Percentiles rank a stretch among this genome's conserved stretches.
These are phyloP conservation scores for Beauveria asiatica DNA, from an alignment of 2,329 filamentous ascomycete species.

Conservation along the genomic window DNA sequence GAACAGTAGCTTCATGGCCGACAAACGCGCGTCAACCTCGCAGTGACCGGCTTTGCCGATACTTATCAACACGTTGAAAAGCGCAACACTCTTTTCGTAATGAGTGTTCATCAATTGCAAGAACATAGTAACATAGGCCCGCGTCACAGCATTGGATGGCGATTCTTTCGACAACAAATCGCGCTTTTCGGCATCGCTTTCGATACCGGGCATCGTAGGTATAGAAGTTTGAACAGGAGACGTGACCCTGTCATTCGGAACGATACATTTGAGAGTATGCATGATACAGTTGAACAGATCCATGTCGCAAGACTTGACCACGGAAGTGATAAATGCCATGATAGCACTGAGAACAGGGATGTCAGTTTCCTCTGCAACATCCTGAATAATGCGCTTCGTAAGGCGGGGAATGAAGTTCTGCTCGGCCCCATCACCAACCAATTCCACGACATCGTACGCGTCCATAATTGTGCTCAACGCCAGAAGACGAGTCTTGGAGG, in stretches of 20 bases:
- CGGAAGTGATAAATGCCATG: constrained; percentile 54
- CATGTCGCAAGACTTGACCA: constrained; percentile 52
- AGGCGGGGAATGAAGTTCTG: constrained; percentile 49
- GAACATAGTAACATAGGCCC: constrained; percentile 68
- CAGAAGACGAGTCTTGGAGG: constrained; percentile 52
- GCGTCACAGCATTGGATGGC: constrained; percentile 61
- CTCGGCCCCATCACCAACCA: constrained; percentile 50
- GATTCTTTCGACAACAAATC: constrained; percentile 31
- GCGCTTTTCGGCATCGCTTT: constrained; percentile 14
- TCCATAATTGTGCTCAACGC: constrained; percentile 54
- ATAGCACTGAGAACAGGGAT: constrained; percentile 55
- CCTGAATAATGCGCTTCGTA: constrained; percentile 51
- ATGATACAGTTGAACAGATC: constrained; percentile 52
- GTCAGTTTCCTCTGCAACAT: constrained; percentile 55
- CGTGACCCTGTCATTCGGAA: constrained; percentile 39
- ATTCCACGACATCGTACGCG: constrained; percentile 49
- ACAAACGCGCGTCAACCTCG: constrained; percentile 62
- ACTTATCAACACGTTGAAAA: constrained; percentile 55
- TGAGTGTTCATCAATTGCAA: constrained; percentile 61
- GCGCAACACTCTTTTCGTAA: constrained; percentile 51
- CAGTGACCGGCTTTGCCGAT: constrained; percentile 52
- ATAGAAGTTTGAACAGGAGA: constrained; percentile 30
- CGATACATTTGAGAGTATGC: constrained; percentile 41
- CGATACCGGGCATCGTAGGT: constrained; percentile 18
- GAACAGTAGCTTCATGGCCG: constrained; percentile 70